Percentiles rank a stretch among this genome's conserved stretches.
Conservation (phyloP, 495 filamentous ascomycete species). For the Podospora pseudopauciseta region DNA sequence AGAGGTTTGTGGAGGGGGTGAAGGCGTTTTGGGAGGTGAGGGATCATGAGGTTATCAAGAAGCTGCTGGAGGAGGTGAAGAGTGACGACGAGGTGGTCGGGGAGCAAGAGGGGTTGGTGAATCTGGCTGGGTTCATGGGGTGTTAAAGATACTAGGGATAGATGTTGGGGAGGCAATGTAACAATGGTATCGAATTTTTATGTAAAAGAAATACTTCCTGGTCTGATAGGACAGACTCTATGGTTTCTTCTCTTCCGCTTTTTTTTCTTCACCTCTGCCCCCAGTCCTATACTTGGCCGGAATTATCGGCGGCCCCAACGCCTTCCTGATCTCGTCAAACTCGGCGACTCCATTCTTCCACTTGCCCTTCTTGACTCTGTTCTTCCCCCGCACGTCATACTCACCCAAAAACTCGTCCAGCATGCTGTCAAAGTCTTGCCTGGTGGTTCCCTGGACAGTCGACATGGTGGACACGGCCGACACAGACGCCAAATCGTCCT, state of each 20-base stretch:
- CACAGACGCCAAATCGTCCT: conserved; percentile 51
- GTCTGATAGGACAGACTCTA: no score
- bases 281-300: conserved; percentile 18
- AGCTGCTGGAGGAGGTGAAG: conserved; percentile 31
- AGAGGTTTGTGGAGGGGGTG: conserved; percentile 63
- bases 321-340: conserved; percentile 84
- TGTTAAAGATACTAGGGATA: conserved; percentile 10
- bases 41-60: conserved; percentile 60
- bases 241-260: no score
- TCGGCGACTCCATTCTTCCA: conserved; percentile 77
- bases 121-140: conserved; percentile 17
- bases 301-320: conserved; percentile 66
- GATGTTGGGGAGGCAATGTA: background rate
- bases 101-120: conserved; percentile 7
- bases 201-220: background rate
- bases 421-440: conserved; percentile 76
- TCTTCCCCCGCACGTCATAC: conserved; percentile 74
- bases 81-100: background rate
- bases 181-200: background rate
- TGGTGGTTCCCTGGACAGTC: conserved; percentile 54
- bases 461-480: conserved; percentile 47
- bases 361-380: conserved; percentile 76
- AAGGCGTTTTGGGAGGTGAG: conserved; percentile 72
- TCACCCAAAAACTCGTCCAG: conserved; percentile 89
- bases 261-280: background rate